phyloP scores from a whole-genome alignment of 2,329 filamentous ascomycete species.

The Nannizzia gypsea region DNA sequence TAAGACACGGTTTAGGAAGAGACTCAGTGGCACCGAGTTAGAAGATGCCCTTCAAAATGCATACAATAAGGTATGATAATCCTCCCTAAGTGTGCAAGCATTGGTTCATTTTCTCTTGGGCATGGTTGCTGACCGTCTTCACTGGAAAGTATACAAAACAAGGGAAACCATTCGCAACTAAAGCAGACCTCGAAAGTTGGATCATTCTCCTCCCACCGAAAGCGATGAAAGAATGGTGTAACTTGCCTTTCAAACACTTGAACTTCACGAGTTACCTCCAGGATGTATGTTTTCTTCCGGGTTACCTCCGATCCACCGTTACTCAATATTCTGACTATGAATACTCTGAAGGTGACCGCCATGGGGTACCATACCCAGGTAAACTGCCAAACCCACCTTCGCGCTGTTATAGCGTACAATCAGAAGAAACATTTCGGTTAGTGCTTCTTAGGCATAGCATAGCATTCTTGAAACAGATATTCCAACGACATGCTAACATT shows the following conservation, averaged over 20 bases:
- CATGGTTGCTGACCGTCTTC: neutral
- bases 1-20: neutral
- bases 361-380: slow-evolving; percentile 1
- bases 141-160: neutral
- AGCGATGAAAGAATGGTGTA: neutral
- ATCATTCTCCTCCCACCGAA: neutral
- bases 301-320: neutral
- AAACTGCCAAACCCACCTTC: neutral
- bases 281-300: neutral
- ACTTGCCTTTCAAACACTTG: neutral
- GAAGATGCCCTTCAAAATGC: neutral
- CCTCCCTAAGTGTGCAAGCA: too few species aligned
- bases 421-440: neutral
- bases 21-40: neutral
- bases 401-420: neutral
- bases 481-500: neutral
- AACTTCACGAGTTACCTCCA: neutral
- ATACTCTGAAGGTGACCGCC: neutral
- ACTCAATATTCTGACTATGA: neutral
- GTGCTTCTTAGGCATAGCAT: neutral
- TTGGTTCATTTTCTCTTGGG: too few species aligned
- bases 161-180: neutral
- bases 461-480: neutral
- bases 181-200: neutral
- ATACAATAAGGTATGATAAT: neutral